Evolutionary conservation across 1,139 yeast genomes (phyloP).

Genomic region (Citeromyces hawaiiensis): DNA sequence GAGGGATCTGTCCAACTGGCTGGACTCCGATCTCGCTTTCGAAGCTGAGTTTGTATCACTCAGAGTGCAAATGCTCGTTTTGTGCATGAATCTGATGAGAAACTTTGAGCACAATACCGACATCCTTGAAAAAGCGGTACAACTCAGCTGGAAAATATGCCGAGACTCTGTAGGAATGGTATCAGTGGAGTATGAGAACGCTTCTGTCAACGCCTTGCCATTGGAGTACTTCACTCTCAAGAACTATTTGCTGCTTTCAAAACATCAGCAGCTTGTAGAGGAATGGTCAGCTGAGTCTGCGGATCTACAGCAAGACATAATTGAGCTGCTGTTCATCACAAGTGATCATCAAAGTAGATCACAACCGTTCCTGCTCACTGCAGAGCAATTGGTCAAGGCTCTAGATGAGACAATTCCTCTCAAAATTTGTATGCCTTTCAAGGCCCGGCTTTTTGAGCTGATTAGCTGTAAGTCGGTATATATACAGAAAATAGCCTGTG

Average conservation of each 20-base stretch:
- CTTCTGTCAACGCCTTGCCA: conserved; percentile 9
- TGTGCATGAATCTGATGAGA: conserved; percentile 20
- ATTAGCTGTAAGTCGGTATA: conserved; percentile 12
- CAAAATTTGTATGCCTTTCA: conserved; percentile 3
- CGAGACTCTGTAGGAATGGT: conserved; percentile 38
- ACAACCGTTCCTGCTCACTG: too few species aligned
- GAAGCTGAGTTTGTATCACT: conserved; percentile 36
- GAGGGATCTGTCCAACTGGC: conserved; percentile 36
- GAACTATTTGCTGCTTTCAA: conserved; percentile 21
- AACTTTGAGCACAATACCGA: conserved; percentile 15
- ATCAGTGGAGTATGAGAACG: conserved; percentile 14
- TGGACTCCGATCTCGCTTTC: conserved; percentile 49
- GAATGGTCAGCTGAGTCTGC: conserved; percentile 3
- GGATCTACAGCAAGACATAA: conserved; percentile 3
- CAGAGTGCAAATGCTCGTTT: conserved; percentile 37
- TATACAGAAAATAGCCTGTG: conserved; percentile 27
- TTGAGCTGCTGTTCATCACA: too few species aligned
- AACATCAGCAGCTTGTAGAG: conserved; percentile 15
- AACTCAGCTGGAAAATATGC: conserved; percentile 25
- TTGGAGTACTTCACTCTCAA: conserved; percentile 36
- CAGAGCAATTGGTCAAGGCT: too few species aligned
- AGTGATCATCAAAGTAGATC: too few species aligned
- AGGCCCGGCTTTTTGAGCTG: conserved; percentile 9
- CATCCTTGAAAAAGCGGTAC: conserved; percentile 16
- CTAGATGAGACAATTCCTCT: too few species aligned